Evolutionary conservation across 495 filamentous ascomycete species (phyloP).

Genomic region (Evansstolkia leycettana): DNA sequence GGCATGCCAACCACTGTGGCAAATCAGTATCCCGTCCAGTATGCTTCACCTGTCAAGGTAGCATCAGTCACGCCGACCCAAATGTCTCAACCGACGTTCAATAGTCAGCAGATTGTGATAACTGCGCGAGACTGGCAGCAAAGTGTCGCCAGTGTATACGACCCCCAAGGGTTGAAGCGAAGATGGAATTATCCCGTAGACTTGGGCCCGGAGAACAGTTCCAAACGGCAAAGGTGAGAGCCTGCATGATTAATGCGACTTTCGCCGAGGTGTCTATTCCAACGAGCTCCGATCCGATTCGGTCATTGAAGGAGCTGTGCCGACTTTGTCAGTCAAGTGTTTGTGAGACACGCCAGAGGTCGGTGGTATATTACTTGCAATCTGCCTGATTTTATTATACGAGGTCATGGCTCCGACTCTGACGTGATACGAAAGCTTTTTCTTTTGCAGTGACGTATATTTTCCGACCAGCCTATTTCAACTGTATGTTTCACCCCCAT

Average conservation of each 20-base stretch:
- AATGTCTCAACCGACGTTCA: constrained; percentile 42
- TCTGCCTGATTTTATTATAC: no score
- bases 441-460: no score
- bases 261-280: background rate
- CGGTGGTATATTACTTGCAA: no score
- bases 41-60: constrained; percentile 21
- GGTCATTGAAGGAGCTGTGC: no score
- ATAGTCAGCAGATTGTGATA: constrained; percentile 53
- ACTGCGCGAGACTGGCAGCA: constrained; percentile 96
- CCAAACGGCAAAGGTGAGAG: constrained; percentile 26
- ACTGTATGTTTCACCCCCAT: no score
- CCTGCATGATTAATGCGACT: background rate
- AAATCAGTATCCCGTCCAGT: constrained; percentile 28
- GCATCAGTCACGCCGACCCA: constrained; percentile 27
- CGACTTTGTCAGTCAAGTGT: no score
- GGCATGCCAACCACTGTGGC: constrained; percentile 16
- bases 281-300: no score
- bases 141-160: constrained; percentile 80
- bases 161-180: constrained; percentile 60
- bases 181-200: constrained; percentile 47
- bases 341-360: no score
- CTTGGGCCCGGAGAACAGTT: constrained; percentile 15
- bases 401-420: no score
- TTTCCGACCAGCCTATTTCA: no score
- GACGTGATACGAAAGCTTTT: no score